Conservation (phyloP, 345 rosid genomes). For the Eucalyptus erythrocorys region DNA sequence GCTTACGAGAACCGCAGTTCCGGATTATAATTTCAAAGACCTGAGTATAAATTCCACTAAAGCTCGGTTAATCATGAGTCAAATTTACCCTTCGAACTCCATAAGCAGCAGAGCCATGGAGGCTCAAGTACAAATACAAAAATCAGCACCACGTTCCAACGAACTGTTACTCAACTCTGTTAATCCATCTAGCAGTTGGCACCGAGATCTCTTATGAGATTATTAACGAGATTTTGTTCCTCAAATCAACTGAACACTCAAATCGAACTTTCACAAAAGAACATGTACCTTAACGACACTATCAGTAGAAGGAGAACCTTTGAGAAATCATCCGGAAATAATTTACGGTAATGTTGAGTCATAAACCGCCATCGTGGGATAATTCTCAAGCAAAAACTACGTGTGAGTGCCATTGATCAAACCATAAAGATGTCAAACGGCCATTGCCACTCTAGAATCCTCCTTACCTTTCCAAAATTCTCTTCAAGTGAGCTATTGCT, state of each 20-base stretch:
- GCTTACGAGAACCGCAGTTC: not conserved
- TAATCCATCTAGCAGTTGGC: not conserved
- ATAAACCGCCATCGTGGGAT: fast-evolving
- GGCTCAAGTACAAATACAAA: not conserved
- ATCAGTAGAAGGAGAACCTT: not conserved
- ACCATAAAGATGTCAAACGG: not conserved
- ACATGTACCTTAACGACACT: fast-evolving
- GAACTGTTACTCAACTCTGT: not conserved
- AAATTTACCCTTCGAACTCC: not conserved
- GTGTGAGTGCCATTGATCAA: fast-evolving
- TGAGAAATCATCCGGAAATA: not conserved
- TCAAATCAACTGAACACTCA: not conserved
- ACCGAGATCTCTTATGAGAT: not conserved
- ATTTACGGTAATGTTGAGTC: not conserved
- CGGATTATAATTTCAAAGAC: not conserved
- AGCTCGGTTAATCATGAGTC: not conserved
- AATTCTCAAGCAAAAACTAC: not conserved
- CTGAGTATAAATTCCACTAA: not conserved
- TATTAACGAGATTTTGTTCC: not conserved
- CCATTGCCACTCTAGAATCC: not conserved
- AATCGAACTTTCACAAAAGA: not conserved
- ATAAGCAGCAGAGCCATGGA: not conserved
- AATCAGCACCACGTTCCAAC: not conserved
- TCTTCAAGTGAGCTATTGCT: not conserved
- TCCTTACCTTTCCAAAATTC: not conserved